Evolutionary conservation across 495 filamentous ascomycete species (phyloP).

Genomic region (Aspergillus ostianus): DNA sequence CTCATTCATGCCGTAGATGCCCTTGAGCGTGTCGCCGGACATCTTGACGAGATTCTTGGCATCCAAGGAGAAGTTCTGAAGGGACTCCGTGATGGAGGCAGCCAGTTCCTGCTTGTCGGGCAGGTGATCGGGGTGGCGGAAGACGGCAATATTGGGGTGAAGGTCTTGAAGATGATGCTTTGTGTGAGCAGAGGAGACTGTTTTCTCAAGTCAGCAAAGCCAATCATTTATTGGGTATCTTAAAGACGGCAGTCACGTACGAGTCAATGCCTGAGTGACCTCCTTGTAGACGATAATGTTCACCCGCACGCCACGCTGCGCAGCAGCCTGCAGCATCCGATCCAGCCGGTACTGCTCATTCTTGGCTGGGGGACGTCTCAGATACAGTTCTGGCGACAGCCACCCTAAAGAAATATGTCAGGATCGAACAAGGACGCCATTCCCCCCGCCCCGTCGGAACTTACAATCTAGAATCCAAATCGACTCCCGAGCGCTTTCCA

Average conservation of each 20-base stretch:
- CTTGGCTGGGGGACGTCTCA: conserved; percentile 77
- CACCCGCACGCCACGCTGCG: conserved; percentile 81
- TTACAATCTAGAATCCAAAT: conserved; percentile 92
- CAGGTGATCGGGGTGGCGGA: conserved; percentile 87
- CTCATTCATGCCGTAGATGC: conserved; percentile 76
- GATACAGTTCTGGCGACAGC: conserved; percentile 85
- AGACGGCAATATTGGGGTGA: conserved; percentile 86
- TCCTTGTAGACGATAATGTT: conserved; percentile 97
- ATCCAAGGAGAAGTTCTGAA: conserved; percentile 52
- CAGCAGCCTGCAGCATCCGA: conserved; percentile 82
- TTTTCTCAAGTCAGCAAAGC: conserved; percentile 9
- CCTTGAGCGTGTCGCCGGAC: conserved; percentile 65
- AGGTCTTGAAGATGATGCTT: conserved; percentile 76
- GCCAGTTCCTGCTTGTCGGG: conserved; percentile 63
- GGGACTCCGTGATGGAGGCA: conserved; percentile 47
- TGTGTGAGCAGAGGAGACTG: conserved; percentile 81
- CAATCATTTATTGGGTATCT: neutral
- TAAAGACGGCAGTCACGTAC: conserved; percentile 52
- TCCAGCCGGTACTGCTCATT: conserved; percentile 88
- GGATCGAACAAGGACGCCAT: neutral
- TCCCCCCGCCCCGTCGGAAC: neutral
- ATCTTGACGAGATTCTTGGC: conserved; percentile 55
- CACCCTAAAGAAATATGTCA: conserved; percentile 55
- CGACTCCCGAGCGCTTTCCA: conserved; percentile 78
- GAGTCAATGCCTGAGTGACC: conserved; percentile 75